Percentiles rank a stretch among this genome's conserved stretches.
phyloP scores from a whole-genome alignment of 2,329 filamentous ascomycete species.

The Epicoccum nigrum region DNA sequence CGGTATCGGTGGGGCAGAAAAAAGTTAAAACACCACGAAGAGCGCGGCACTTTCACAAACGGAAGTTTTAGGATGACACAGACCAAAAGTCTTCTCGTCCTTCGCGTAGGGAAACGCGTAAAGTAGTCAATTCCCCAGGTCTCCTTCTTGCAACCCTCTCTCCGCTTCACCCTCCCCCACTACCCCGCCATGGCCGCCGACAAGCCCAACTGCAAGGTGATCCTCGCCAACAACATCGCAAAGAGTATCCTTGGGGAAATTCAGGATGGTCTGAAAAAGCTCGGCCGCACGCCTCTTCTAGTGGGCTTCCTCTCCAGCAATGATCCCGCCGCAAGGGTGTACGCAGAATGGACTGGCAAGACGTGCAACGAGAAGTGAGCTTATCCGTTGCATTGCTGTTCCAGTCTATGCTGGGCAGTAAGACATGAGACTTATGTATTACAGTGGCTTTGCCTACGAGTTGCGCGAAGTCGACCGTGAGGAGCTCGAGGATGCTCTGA shows the following conservation, averaged over 20 bases:
- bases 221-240: slow-evolving; percentile 86
- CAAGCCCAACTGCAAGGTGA: slow-evolving; percentile 78
- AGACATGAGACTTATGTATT: slow-evolving; percentile 5
- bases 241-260: slow-evolving; percentile 82
- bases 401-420: not conserved
- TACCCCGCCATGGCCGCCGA: slow-evolving; percentile 45
- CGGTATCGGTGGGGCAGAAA: slow-evolving; percentile 20
- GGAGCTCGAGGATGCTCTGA: slow-evolving; percentile 84
- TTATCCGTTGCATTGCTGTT: slow-evolving; percentile 24
- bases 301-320: slow-evolving; percentile 91
- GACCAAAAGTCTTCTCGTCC: slow-evolving; percentile 16
- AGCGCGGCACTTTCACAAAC: slow-evolving; percentile 12
- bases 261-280: slow-evolving; percentile 71
- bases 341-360: slow-evolving; percentile 97
- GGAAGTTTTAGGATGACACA: slow-evolving; percentile 20
- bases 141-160: not conserved
- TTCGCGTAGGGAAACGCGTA: slow-evolving; percentile 11
- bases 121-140: slow-evolving; percentile 9
- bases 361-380: slow-evolving; percentile 94
- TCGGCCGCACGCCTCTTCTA: slow-evolving; percentile 76
- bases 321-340: slow-evolving; percentile 89
- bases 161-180: slow-evolving; percentile 2
- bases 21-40: slow-evolving; percentile 17
- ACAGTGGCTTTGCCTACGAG: slow-evolving; percentile 86
- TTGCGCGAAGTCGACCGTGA: slow-evolving; percentile 85